phyloP scores from a whole-genome alignment of 2,329 filamentous ascomycete species.

The Pezicula rhizophila region DNA sequence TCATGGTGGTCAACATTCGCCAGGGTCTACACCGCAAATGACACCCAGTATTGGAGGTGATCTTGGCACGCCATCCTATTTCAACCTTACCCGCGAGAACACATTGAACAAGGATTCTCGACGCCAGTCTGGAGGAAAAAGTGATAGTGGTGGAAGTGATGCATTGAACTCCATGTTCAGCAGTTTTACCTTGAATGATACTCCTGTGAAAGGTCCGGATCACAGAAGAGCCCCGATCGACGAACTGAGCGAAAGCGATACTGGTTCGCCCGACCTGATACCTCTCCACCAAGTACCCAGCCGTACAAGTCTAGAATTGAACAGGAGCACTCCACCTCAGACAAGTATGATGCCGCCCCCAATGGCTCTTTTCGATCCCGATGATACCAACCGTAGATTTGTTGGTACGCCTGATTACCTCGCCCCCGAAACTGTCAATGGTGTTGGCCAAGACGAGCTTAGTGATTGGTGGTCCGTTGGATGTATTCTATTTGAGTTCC shows the following conservation, averaged over 20 bases:
- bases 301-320: conserved; percentile 35
- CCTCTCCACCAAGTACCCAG: conserved; percentile 49
- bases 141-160: conserved; percentile 89
- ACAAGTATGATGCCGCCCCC: conserved; percentile 78
- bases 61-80: conserved; percentile 86
- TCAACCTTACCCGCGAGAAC: conserved; percentile 63
- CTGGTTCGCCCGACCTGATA: conserved; percentile 71
- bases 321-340: conserved; percentile 55
- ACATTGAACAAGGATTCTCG: conserved; percentile 55
- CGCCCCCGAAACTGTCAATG: conserved; percentile 93
- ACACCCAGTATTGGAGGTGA: conserved; percentile 66
- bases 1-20: conserved; percentile 66
- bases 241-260: conserved; percentile 66
- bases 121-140: conserved; percentile 74
- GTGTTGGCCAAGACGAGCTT: conserved; percentile 91
- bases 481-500: conserved; percentile 93
- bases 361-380: conserved; percentile 91
- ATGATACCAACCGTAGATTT: conserved; percentile 87
- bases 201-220: conserved; percentile 30
- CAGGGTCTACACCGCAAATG: conserved; percentile 78
- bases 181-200: conserved; percentile 68
- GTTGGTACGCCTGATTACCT: conserved; percentile 97
- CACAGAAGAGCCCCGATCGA: conserved; percentile 59
- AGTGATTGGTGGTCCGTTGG: conserved; percentile 99
- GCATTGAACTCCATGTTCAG: conserved; percentile 76